A percentile compares a stretch with the other conserved stretches of the same genome.
These are phyloP conservation scores for Hirschioporus abietinus DNA, from an alignment of 768 basidiomycete species.

Conservation along the genomic window DNA sequence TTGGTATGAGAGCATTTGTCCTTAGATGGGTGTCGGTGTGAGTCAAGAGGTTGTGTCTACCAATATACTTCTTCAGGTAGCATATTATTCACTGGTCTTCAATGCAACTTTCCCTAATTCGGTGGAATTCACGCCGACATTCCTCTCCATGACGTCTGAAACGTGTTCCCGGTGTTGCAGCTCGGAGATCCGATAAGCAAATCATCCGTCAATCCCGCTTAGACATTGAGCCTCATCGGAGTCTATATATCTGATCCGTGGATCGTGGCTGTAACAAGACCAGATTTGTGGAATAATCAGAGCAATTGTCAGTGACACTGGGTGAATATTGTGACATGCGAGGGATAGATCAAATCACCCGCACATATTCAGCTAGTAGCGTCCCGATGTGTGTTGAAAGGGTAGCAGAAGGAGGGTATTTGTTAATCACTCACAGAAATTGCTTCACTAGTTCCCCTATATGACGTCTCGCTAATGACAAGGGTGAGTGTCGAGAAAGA, in stretches of 20 bases:
- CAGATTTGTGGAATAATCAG: background rate
- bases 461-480: background rate
- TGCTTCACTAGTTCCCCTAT: background rate
- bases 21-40: too few relatives aligned
- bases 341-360: background rate
- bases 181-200: background rate
- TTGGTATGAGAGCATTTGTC: background rate
- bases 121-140: background rate
- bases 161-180: background rate
- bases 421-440: background rate
- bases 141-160: background rate
- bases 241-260: constrained; percentile 1
- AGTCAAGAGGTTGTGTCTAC: too few relatives aligned
- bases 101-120: background rate
- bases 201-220: background rate
- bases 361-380: background rate
- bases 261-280: background rate
- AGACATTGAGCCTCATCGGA: background rate
- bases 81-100: too few relatives aligned
- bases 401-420: background rate
- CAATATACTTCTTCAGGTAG: background rate
- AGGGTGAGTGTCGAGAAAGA: background rate
- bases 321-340: background rate
- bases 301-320: background rate
- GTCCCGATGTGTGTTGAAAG: background rate